Evolutionary conservation across 805 yeast species (phyloP), one percentile per base, ranked within the genome.

Genomic region (Candida multigemmis): DNA sequence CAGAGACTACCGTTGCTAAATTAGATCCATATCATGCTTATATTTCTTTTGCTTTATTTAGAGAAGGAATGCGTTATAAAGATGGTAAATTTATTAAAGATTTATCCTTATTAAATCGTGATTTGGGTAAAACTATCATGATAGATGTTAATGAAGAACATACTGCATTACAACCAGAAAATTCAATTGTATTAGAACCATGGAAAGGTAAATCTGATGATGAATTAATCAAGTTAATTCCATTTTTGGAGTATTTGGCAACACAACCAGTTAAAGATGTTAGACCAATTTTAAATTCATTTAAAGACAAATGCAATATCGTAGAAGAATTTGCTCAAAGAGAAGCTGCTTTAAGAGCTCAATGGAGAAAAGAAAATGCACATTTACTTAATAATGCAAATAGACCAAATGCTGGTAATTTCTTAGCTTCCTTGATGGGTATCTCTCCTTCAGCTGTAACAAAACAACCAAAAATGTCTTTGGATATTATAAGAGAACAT

Each of bases 1-100:
- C 86, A 32, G 96, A 87, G 46, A 78, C 71, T 42, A 73, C 85
- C 22, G 84, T 87, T 26, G 76, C 77, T 40, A 87, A 86, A 59
- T 68, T 91, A 46, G 99, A 91, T 56, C 98, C 98, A 12, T 74
- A 81, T 57, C 87, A 81, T 48, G 94, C 94, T 4, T 83, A 75
- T 40, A 74, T 91, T 41, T 77, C 91, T 14, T 85, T 84, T 48
- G 83, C 91, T 9, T 68, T 91, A 38, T 86, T 71, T 68, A 75
- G 89, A 40, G 99, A 91, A 53, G 94, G 87, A 27, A 82, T 96
- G 46, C 70, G 85, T 33, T 82, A 82, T 53, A 76, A 80, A 49
- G 91, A 91, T 47, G 96, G 96, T 32, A 77, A 78, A 39, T 71
- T 83, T 39, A 73, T 91, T 52, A 91, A 91, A 62, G 99, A 91